phyloP scores from a whole-genome alignment of 2,329 filamentous ascomycete genomes.

The Pestalotiopsis sp. region DNA sequence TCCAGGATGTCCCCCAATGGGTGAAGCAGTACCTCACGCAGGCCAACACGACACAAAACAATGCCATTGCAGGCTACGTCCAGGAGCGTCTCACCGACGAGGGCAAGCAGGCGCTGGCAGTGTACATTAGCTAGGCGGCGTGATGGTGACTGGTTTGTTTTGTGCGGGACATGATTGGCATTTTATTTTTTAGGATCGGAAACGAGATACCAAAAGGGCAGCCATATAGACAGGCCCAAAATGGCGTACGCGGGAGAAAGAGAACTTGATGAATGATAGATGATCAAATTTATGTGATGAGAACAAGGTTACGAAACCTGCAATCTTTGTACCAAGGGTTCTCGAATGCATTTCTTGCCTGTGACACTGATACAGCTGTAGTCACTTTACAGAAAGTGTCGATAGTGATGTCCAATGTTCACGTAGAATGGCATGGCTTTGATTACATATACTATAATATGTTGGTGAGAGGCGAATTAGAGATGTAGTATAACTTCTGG shows the following conservation, averaged over 20 bases:
- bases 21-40: slow-evolving; percentile 77
- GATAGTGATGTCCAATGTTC: not conserved
- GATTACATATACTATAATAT: not conserved
- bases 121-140: slow-evolving; percentile 43
- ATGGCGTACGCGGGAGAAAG: not conserved
- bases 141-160: not conserved
- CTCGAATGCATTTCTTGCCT: too few species aligned
- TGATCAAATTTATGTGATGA: not conserved
- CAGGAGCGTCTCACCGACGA: slow-evolving; percentile 67
- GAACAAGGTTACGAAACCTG: not conserved
- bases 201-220: slow-evolving; percentile 7
- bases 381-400: not conserved
- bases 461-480: not conserved
- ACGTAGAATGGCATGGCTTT: not conserved
- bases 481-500: not conserved
- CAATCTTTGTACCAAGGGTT: too few species aligned
- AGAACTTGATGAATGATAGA: not conserved
- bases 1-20: slow-evolving; percentile 82
- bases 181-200: slow-evolving; percentile 5
- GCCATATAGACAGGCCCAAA: not conserved
- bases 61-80: slow-evolving; percentile 72
- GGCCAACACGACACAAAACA: slow-evolving; percentile 73
- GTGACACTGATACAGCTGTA: too few species aligned
- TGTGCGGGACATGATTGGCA: not conserved
- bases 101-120: slow-evolving; percentile 53